A percentile compares a stretch with the other conserved stretches of the same genome.
These are phyloP conservation scores for Nakazawaea ishiwadae DNA, from an alignment of 805 yeast genomes.

Conservation along the genomic window DNA sequence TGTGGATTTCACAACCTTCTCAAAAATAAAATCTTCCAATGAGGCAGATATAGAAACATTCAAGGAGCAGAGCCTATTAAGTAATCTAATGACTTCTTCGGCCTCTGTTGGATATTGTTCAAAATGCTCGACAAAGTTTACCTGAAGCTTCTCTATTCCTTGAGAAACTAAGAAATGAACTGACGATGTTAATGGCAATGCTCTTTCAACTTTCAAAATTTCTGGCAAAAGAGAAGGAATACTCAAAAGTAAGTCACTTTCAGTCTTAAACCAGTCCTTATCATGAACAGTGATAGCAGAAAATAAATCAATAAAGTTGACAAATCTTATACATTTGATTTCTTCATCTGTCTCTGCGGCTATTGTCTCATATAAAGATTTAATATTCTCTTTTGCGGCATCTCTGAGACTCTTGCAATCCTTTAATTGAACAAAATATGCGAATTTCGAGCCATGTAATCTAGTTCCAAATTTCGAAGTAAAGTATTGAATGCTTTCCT, in stretches of 20 bases:
- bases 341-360: constrained; percentile 46
- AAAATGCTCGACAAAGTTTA: constrained; percentile 35
- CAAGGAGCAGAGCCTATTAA: constrained; percentile 40
- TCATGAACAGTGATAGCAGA: constrained; percentile 45
- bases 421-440: constrained; percentile 55
- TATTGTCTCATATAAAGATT: constrained; percentile 41
- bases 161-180: constrained; percentile 69
- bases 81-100: constrained; percentile 33
- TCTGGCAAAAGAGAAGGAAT: constrained; percentile 39
- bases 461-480: constrained; percentile 61
- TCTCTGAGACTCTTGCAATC: constrained; percentile 55
- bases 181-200: constrained; percentile 46
- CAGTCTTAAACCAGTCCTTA: constrained; percentile 52
- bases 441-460: constrained; percentile 58
- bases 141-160: constrained; percentile 60
- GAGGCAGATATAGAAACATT: constrained; percentile 40
- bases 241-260: constrained; percentile 39
- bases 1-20: constrained; percentile 45
- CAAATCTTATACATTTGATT: constrained; percentile 56
- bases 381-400: constrained; percentile 48
- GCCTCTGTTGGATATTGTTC: constrained; percentile 29
- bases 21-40: constrained; percentile 55
- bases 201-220: constrained; percentile 35
- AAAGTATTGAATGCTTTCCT: constrained; percentile 68
- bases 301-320: constrained; percentile 68